Evolutionary conservation across 2,329 filamentous ascomycete species (phyloP), one percentile per base, ranked within the genome.

Genomic region (Geosmithia putterillii): DNA sequence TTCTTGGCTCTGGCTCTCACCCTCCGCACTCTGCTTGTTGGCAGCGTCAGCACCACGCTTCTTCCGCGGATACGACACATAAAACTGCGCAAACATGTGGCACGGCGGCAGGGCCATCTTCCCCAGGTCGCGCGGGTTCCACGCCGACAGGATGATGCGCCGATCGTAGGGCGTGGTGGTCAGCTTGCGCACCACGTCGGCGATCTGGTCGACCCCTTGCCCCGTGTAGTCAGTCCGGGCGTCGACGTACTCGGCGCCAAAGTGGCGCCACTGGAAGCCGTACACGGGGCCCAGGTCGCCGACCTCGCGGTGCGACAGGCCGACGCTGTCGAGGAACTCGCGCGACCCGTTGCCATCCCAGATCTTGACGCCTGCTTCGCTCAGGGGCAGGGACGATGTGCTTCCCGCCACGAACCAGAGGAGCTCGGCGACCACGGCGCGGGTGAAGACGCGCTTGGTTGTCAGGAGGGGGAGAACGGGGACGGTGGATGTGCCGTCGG

Each of bases 191-290:
- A 98, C 78, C n/a, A 96, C 81, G 47, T 94, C 84, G 15, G 85
- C 84, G 34, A 98, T 71, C 67, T 98, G 92, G 59, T 98, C 92
- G 15, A 95, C 86, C 17, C 92, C 92, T 59, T 94, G 73, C 0
- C 86, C 88, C 0, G 78, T 73, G 63, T 98, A 98, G 59, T 96
- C 87, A 0, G 83, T 74, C 50, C 79, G 70, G 14, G 81, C 74
- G 56, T 90, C 83, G 17, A 81, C 69, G 60, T 98, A 98, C 48
- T 87, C 79, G 4, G 92, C 92, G 42, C 92, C 92, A 56, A 98
- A 98, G 64, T 96, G 90, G 3, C 92, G 84, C 92, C 92, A 98
- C 65, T 98, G 92, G 66, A 98, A 98, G 2, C 92, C 92, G 59
- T 98, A 98, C 0, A 96, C 89, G 23, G 92, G 92, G 1, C 92